Conservation (phyloP, 2,329 filamentous ascomycete genomes). For the Diaporthe vexans region DNA sequence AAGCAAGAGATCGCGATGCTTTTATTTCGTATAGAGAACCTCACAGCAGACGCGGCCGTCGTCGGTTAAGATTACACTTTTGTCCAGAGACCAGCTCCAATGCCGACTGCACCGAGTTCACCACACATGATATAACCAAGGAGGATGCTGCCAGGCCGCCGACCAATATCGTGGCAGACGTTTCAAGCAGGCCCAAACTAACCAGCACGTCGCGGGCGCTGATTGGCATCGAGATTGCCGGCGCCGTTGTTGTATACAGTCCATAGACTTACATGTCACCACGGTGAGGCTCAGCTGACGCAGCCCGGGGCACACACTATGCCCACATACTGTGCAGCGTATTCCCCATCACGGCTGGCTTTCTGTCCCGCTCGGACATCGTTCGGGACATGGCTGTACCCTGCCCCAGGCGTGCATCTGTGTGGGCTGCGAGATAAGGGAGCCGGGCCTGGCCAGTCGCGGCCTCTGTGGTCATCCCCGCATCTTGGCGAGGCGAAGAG, state of each 20-base stretch:
- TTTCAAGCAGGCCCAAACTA: conserved; percentile 7
- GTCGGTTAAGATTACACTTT: conserved; percentile 1
- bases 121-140: conserved; percentile 12
- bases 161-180: neutral
- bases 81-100: neutral
- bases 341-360: conserved; percentile 20
- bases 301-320: neutral
- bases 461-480: conserved; percentile 17
- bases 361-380: conserved; percentile 22
- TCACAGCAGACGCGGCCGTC: neutral
- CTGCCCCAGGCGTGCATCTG: neutral
- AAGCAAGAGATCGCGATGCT: conserved; percentile 1
- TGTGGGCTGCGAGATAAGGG: conserved; percentile 22
- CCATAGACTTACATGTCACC: conserved; percentile 20
- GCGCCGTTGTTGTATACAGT: conserved; percentile 20
- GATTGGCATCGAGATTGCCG: conserved; percentile 26
- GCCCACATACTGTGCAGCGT: conserved; percentile 22
- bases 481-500: conserved; percentile 11
- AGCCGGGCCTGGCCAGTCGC: conserved; percentile 8
- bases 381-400: conserved; percentile 16
- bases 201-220: conserved; percentile 3
- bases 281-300: conserved; percentile 31
- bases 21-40: conserved; percentile 2
- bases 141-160: neutral
- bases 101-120: neutral